Evolutionary conservation across 345 rosid genomes (phyloP).

Genomic region (Excoecaria cochinchinensis): DNA sequence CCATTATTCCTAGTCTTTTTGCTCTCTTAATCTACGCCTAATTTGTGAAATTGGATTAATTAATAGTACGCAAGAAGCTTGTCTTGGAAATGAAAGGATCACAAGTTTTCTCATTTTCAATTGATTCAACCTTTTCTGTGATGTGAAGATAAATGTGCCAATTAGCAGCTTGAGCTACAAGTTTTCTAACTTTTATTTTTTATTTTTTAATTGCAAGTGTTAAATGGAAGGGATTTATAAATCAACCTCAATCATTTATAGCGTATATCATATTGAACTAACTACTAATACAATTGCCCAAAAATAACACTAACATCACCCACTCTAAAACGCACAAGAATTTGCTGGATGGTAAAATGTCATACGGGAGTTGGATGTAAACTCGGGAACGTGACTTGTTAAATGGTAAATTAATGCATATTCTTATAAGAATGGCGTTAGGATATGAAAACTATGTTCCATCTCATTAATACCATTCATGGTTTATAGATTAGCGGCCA

Average conservation of each 20-base stretch:
- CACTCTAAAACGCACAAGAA: too few species aligned
- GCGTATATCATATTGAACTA: too few species aligned
- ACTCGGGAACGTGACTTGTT: not conserved
- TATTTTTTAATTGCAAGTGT: not conserved
- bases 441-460: not conserved
- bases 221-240: not conserved
- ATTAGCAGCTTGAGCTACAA: constrained; percentile 12
- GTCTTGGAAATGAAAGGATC: not conserved
- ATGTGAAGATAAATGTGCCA: not conserved
- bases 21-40: not conserved
- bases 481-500: too few species aligned
- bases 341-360: not conserved
- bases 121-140: not conserved
- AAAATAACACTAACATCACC: too few species aligned
- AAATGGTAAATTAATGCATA: not conserved
- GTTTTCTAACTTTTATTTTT: not conserved
- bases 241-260: not conserved
- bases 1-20: not conserved
- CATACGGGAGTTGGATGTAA: not conserved
- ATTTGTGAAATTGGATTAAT: not conserved
- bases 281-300: too few species aligned
- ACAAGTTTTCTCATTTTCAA: constrained; percentile 1
- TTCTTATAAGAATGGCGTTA: not conserved
- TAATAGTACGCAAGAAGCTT: not conserved
- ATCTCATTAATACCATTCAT: not conserved